phyloP scores from a whole-genome alignment of 2,329 filamentous ascomycete species.

The Ophiostoma piceae region DNA sequence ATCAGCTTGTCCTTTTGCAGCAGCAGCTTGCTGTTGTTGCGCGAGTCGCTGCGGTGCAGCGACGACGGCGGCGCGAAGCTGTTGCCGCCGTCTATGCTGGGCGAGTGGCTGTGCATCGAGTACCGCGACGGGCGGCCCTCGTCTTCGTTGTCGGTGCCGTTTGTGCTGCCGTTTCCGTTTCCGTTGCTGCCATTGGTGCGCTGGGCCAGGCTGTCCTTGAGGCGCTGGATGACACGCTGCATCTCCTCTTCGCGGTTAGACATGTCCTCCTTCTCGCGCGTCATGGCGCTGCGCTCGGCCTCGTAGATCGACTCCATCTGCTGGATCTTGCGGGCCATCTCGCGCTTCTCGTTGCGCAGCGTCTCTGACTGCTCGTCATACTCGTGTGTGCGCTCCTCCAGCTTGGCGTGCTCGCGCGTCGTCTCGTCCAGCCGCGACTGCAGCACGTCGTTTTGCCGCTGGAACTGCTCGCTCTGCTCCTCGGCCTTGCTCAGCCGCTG shows the following conservation, averaged over 20 bases:
- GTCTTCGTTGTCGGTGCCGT: conserved; percentile 39
- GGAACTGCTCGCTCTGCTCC: conserved; percentile 67
- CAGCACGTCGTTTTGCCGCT: conserved; percentile 78
- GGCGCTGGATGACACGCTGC: conserved; percentile 79
- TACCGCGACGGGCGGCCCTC: conserved; percentile 54
- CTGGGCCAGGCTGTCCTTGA: conserved; percentile 84
- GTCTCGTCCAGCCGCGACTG: conserved; percentile 84
- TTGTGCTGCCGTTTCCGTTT: neutral
- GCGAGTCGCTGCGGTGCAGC: conserved; percentile 78
- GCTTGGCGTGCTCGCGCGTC: conserved; percentile 70
- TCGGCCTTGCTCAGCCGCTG: conserved; percentile 78
- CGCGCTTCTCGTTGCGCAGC: conserved; percentile 78
- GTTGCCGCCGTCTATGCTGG: conserved; percentile 66
- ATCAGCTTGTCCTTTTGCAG: conserved; percentile 96
- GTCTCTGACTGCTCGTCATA: conserved; percentile 76
- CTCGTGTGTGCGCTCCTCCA: conserved; percentile 86
- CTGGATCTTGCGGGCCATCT: conserved; percentile 73
- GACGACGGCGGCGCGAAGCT: conserved; percentile 77
- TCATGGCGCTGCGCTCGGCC: conserved; percentile 76
- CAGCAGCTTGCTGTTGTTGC: conserved; percentile 82
- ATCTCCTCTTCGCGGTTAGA: conserved; percentile 81
- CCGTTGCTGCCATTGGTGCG: conserved; percentile 36
- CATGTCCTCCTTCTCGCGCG: conserved; percentile 89
- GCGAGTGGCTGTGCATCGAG: conserved; percentile 49
- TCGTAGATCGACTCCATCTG: conserved; percentile 94